A percentile compares a stretch with the other conserved stretches of the same genome.
These are phyloP conservation scores for Andrographis paniculata DNA, from an alignment of 305 asterid genomes.

Conservation along the genomic window DNA sequence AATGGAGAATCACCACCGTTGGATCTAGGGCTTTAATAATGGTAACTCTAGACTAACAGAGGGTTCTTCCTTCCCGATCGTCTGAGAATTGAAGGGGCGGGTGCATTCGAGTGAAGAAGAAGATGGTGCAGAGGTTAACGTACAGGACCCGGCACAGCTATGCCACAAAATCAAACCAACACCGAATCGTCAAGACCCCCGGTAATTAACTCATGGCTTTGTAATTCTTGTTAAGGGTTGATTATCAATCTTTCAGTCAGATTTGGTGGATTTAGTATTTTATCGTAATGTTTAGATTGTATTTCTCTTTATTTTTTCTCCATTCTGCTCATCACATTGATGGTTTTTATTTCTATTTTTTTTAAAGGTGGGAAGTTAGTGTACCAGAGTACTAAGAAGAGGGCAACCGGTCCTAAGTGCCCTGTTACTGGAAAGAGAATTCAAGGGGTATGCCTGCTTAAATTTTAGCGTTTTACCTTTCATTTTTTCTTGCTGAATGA, in stretches of 20 bases:
- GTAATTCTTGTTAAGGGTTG: not conserved
- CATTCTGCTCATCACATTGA: constrained; percentile 16
- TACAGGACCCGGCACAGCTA: constrained; percentile 50
- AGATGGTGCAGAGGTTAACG: constrained; percentile 50
- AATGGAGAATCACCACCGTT: not conserved
- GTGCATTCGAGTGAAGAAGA: not conserved
- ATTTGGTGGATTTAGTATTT: not conserved
- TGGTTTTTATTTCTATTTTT: not conserved
- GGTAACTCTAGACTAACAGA: not conserved
- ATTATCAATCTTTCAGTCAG: not conserved
- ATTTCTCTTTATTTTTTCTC: not conserved
- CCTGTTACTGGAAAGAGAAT: constrained; percentile 47
- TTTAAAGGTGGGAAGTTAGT: constrained; percentile 36
- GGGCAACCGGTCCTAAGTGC: constrained; percentile 45
- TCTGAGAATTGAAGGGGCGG: not conserved
- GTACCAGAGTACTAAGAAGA: constrained; percentile 38
- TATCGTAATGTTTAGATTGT: not conserved
- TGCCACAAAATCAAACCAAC: constrained; percentile 61
- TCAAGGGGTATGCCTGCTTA: constrained; percentile 32
- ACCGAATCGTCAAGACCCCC: constrained; percentile 51
- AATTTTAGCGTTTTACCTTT: not conserved
- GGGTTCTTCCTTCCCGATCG: not conserved
- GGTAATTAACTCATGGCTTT: constrained; percentile 19
- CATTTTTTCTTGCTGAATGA: not conserved
- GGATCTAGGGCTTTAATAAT: not conserved